These are phyloP conservation scores for Botrytis deweyae DNA, from an alignment of 2,329 filamentous ascomycete genomes.

Conservation along the genomic window DNA sequence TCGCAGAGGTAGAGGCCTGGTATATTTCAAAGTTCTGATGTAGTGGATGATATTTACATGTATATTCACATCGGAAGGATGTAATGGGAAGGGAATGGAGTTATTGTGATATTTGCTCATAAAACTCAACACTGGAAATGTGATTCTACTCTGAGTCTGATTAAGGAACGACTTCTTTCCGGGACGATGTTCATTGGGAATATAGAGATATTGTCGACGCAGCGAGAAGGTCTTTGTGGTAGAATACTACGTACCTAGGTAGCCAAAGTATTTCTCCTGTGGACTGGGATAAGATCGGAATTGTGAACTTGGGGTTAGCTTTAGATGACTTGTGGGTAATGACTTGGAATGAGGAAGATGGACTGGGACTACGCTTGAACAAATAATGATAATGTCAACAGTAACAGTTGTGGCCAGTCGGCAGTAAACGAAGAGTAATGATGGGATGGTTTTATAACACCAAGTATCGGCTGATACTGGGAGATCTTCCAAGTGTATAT, in stretches of 20 bases:
- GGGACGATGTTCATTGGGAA: not conserved
- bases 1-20: not conserved
- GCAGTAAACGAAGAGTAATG: not conserved
- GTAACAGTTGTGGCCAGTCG: not conserved
- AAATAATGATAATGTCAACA: not conserved
- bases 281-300: not conserved
- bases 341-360: not conserved
- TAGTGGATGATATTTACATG: not conserved
- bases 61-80: not conserved
- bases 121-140: not conserved
- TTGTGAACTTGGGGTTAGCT: not conserved
- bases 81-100: not conserved
- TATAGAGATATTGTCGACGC: not conserved
- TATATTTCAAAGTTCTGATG: not conserved
- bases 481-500: not conserved
- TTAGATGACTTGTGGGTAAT: not conserved
- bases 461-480: not conserved
- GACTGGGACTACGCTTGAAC: not conserved
- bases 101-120: not conserved
- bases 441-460: not conserved
- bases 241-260: not conserved
- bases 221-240: not conserved
- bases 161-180: not conserved
- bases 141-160: not conserved
- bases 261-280: not conserved